Evolutionary conservation across 2,329 filamentous ascomycete species (phyloP), one percentile per base, ranked within the genome.

Genomic region (Ascochyta koolunga): DNA sequence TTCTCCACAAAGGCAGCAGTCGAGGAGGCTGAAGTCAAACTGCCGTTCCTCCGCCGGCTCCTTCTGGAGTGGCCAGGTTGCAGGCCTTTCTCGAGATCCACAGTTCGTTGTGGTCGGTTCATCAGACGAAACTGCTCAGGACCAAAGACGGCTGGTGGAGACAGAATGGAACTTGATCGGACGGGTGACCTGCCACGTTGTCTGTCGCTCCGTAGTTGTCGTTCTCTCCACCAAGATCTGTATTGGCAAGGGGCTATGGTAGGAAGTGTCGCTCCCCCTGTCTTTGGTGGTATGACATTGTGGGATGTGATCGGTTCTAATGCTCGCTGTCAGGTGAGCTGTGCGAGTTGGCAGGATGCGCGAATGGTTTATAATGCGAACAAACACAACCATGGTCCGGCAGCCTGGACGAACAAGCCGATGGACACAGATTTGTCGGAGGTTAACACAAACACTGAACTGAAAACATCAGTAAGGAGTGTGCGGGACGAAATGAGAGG

Each of bases 401-500:
- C 45, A 55, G 35, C 40, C 33, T 33, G 46, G 35, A 54, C 44
- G 38, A 49, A 51, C 50, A 48, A 53, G 36, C 38, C 47, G 42
- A 29, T 33, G 44, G 47, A 37, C 48, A 50, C 53, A 51, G 49
- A 48, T 21, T 31, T n/a, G 57, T 37, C 32, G 43, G 36, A 52
- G 40, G 29, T 50, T 62, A 43, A 48, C 42, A 60, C 59, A 58
- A 36, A 36, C 45, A 51, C 48, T 53, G 50, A 52, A 42, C 51
- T 32, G 53, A 44, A 44, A 41, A 47, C 47, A 53, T 40, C 59
- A 60, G 60, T 56, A 65, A 62, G 62, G 62, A 64, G 57, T 49
- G 52, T 39, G 37, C 45, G 50, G 55, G 52, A 58, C 56, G 58
- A 66, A 61, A 62, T 65, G 59, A 66, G 48, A 62, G 65, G 58